phyloP scores from a whole-genome alignment of 2,329 filamentous ascomycete genomes.

The Metarhizium guizhouense region DNA sequence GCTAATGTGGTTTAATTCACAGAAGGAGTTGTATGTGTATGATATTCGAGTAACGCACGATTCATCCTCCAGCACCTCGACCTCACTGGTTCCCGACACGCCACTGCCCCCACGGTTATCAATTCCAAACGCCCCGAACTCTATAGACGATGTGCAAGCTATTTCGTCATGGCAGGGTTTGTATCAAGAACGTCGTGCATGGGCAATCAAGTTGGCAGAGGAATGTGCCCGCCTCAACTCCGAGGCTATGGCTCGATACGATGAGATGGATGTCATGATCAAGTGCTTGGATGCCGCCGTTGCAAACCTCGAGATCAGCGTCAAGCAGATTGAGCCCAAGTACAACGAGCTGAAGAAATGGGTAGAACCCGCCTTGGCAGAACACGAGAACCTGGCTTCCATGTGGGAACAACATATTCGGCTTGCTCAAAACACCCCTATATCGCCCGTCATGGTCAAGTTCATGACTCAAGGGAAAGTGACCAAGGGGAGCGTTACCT shows the following conservation, averaged over 20 bases:
- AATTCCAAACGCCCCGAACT: constrained; percentile 66
- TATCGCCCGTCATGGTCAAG: constrained; percentile 55
- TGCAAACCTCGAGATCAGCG: constrained; percentile 70
- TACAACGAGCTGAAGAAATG: constrained; percentile 63
- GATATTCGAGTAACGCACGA: constrained; percentile 67
- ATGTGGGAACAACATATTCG: constrained; percentile 62
- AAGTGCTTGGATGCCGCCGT: constrained; percentile 77
- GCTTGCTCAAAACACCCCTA: constrained; percentile 53
- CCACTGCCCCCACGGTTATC: constrained; percentile 46
- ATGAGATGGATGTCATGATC: constrained; percentile 67
- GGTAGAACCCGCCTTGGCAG: constrained; percentile 57
- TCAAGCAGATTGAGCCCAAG: constrained; percentile 63
- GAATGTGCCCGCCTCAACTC: constrained; percentile 59
- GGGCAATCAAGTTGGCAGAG: constrained; percentile 64
- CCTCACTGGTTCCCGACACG: constrained; percentile 37
- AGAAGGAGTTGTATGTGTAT: constrained; percentile 90
- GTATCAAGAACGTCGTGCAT: constrained; percentile 70
- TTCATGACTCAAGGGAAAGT: constrained; percentile 49
- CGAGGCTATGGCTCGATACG: constrained; percentile 55
- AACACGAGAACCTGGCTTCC: constrained; percentile 54
- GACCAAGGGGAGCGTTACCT: constrained; percentile 42
- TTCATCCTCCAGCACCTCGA: constrained; percentile 34
- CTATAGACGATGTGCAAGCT: constrained; percentile 68
- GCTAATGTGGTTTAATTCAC: neutral
- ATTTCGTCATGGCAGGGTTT: constrained; percentile 82